These are phyloP conservation scores for Alnus glutinosa DNA, from an alignment of 306 rosid genomes.

Conservation along the genomic window DNA sequence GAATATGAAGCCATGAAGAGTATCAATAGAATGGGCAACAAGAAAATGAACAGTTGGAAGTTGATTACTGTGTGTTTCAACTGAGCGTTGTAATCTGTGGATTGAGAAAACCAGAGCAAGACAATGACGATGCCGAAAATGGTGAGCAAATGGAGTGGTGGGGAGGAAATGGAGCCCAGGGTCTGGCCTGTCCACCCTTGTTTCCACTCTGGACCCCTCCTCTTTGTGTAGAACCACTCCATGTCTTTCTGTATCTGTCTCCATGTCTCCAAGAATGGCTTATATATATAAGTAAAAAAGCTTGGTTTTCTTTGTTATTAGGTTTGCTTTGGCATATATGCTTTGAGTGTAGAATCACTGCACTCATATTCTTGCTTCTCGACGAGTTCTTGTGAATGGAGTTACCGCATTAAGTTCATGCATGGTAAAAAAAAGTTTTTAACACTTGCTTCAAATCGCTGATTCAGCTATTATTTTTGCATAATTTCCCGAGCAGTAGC, in stretches of 20 bases:
- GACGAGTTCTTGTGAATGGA: constrained; percentile 8
- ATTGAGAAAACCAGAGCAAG: constrained; percentile 62
- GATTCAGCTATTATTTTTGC: neutral
- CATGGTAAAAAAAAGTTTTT: neutral
- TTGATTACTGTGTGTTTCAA: constrained; percentile 33
- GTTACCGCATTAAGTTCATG: neutral
- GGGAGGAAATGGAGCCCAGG: constrained; percentile 54
- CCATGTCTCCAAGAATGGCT: neutral
- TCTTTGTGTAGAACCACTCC: constrained; percentile 61
- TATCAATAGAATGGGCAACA: constrained; percentile 47
- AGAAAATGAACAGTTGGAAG: constrained; percentile 55
- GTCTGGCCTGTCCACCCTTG: constrained; percentile 54
- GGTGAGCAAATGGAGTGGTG: constrained; percentile 54
- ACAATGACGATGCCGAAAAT: constrained; percentile 65
- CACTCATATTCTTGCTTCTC: constrained; percentile 27
- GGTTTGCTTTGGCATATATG: constrained; percentile 65
- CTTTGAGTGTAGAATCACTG: constrained; percentile 64
- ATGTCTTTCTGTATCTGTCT: constrained; percentile 31
- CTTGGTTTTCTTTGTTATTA: constrained; percentile 34
- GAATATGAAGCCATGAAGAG: constrained; percentile 52
- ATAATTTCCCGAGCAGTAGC: neutral
- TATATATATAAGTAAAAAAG: constrained; percentile 26
- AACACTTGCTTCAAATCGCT: neutral
- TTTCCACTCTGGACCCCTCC: constrained; percentile 74
- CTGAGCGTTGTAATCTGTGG: constrained; percentile 47